phyloP scores from a whole-genome alignment of 2,329 filamentous ascomycete species.

The Stachybotrys echinatus region DNA sequence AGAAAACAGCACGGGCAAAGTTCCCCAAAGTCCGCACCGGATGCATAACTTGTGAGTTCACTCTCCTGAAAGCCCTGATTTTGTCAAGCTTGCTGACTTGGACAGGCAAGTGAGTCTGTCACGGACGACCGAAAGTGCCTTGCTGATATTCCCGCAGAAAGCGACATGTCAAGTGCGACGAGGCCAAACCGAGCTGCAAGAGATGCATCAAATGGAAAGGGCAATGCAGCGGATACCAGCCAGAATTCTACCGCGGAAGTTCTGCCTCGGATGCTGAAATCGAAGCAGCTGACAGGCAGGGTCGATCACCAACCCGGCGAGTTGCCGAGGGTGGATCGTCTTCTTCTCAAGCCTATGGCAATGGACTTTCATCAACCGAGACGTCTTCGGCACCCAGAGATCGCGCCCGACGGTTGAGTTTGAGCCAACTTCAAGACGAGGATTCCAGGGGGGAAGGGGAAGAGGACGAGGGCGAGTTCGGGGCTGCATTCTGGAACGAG shows the following conservation, averaged over 20 bases:
- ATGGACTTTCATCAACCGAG: neutral
- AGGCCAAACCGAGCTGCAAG: conserved; percentile 26
- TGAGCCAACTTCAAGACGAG: neutral
- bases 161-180: conserved; percentile 30
- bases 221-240: conserved; percentile 23
- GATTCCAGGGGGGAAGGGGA: neutral
- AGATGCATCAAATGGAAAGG: conserved; percentile 30
- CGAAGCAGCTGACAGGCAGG: neutral
- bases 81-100: conserved; percentile 1
- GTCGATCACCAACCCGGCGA: neutral
- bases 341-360: neutral
- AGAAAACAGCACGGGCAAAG: conserved; percentile 17
- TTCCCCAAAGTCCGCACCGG: conserved; percentile 24
- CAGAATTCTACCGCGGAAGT: neutral
- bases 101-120: conserved; percentile 20
- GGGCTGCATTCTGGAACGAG: conserved; percentile 26
- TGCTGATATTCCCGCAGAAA: conserved; percentile 12
- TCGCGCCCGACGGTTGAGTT: neutral
- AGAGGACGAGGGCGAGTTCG: conserved; percentile 15
- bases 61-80: neutral
- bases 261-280: neutral
- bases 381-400: neutral
- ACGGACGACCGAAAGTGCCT: neutral
- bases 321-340: neutral
- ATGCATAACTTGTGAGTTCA: conserved; percentile 24